A percentile compares a stretch with the other conserved stretches of the same genome.
Evolutionary conservation across 164 flowering plant genomes (phyloP).

Genomic region (grape (Vitis vinifera)): DNA sequence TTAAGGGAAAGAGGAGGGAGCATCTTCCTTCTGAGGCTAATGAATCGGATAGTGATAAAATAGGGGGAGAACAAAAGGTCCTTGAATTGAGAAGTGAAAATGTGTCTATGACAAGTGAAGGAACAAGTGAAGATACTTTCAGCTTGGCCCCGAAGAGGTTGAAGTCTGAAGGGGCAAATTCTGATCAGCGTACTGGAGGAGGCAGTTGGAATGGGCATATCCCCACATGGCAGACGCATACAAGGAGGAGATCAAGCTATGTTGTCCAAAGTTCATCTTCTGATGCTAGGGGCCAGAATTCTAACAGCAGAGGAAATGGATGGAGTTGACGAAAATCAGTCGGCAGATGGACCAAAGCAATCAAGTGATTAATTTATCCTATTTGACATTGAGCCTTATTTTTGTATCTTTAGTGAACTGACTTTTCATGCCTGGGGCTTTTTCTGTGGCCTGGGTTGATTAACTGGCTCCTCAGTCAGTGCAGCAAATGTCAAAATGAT

Average conservation of each 20-base stretch:
- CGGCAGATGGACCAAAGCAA: background rate
- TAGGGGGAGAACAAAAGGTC: slow-evolving; percentile 17
- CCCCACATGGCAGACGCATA: slow-evolving; percentile 65
- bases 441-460: background rate
- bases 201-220: slow-evolving; percentile 35
- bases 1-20: slow-evolving; percentile 42
- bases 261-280: slow-evolving; percentile 28
- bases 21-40: slow-evolving; percentile 19
- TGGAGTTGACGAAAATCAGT: slow-evolving; percentile 23
- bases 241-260: slow-evolving; percentile 69
- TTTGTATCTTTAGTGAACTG: background rate
- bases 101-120: slow-evolving; percentile 43
- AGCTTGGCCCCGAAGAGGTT: slow-evolving; percentile 27
- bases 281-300: slow-evolving; percentile 41
- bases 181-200: slow-evolving; percentile 20
- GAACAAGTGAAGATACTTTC: slow-evolving; percentile 33
- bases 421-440: background rate
- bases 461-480: background rate
- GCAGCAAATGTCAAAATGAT: background rate
- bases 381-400: background rate
- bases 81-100: slow-evolving; percentile 30
- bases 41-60: slow-evolving; percentile 24
- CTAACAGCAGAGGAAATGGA: slow-evolving; percentile 43
- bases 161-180: slow-evolving; percentile 25
- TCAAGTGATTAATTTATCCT: background rate